Evolutionary conservation across 306 rosid species (phyloP).

Genomic region (Cotoneaster glaucophyllus): DNA sequence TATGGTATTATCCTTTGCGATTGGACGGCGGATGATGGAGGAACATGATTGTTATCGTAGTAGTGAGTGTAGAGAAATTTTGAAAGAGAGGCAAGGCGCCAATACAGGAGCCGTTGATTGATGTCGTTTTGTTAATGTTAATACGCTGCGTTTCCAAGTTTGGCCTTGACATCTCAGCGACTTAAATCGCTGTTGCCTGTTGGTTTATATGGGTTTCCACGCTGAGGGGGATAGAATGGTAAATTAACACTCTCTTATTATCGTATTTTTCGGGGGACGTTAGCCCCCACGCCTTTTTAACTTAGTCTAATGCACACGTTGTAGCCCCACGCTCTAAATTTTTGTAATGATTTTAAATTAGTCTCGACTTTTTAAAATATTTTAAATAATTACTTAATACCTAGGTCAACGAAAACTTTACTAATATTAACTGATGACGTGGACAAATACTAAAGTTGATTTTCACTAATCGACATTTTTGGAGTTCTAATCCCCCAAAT

Average conservation of each 20-base stretch:
- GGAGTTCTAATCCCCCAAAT: no score
- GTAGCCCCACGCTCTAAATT: no score
- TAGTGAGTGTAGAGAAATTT: background rate
- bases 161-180: background rate
- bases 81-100: background rate
- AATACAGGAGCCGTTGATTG: slow-evolving; percentile 7
- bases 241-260: background rate
- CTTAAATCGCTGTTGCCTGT: background rate
- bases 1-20: no score
- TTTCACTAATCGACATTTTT: no score
- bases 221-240: background rate
- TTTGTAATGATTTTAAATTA: no score
- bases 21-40: background rate
- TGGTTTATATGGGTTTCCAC: background rate
- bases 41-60: background rate
- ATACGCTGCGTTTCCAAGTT: background rate
- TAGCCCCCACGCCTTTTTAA: slow-evolving; percentile 7
- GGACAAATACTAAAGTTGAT: no score
- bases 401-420: rapidly evolving
- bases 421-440: no score
- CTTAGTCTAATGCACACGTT: no score
- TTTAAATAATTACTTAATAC: rapidly evolving
- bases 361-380: no score
- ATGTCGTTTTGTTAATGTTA: background rate
- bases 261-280: background rate